Evolutionary conservation across 768 basidiomycete species (phyloP).

Genomic region (Scleroderma bovista): DNA sequence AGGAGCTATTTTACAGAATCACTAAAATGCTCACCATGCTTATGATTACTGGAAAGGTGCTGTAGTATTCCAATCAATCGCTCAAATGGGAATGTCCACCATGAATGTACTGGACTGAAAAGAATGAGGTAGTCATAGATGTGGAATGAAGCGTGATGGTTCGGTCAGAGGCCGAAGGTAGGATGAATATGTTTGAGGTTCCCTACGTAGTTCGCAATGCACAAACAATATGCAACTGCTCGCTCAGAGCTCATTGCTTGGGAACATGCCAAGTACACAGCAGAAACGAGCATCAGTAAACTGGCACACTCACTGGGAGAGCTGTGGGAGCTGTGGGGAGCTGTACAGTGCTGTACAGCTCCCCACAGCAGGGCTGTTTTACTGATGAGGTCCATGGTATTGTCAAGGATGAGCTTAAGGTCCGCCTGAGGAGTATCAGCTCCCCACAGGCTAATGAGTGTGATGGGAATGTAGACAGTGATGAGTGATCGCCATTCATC

Average conservation of each 20-base stretch:
- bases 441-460: conserved; percentile 17
- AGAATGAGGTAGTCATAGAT: conserved; percentile 28
- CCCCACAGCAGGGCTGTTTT: no score
- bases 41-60: conserved; percentile 27
- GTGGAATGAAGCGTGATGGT: conserved; percentile 28
- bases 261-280: conserved; percentile 14
- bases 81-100: conserved; percentile 38
- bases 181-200: conserved; percentile 18
- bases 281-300: no score
- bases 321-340: no score
- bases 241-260: conserved; percentile 7
- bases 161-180: conserved; percentile 9
- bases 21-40: conserved; percentile 14
- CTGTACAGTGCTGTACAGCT: no score
- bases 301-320: no score
- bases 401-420: conserved; percentile 11
- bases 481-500: conserved; percentile 14
- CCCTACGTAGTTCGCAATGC: conserved; percentile 14
- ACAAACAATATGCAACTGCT: conserved; percentile 3
- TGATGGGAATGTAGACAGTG: conserved; percentile 13
- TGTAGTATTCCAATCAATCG: conserved; percentile 33
- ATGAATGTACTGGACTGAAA: conserved; percentile 34
- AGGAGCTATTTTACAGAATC: conserved; percentile 5
- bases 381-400: conserved; percentile 28
- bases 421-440: neutral